Conservation (phyloP, 1,284 basidiomycete genomes). For the Peniophora sp. region DNA sequence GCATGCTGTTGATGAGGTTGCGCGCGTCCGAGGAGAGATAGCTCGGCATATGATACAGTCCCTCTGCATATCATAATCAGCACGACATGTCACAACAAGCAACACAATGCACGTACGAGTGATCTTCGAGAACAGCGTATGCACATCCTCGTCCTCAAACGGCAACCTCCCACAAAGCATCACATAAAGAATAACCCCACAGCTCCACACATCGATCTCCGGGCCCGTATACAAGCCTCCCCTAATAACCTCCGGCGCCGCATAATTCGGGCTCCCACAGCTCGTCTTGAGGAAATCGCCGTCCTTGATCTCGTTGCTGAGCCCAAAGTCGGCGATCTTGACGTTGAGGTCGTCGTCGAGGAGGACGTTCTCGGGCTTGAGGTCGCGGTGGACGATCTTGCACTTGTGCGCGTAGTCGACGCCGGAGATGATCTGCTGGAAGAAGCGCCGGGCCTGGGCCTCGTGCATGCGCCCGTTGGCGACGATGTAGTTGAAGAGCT, state of each 20-base stretch:
- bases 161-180: slow-evolving; percentile 90
- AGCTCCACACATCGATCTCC: slow-evolving; percentile 97
- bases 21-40: slow-evolving; percentile 74
- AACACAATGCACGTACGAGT: slow-evolving; percentile 52
- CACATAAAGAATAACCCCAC: slow-evolving; percentile 92
- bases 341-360: slow-evolving; percentile 77
- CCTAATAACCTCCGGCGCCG: slow-evolving; percentile 91
- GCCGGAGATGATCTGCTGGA: slow-evolving; percentile 93
- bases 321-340: slow-evolving; percentile 94
- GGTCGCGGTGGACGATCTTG: slow-evolving; percentile 92
- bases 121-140: slow-evolving; percentile 87
- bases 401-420: slow-evolving; percentile 93
- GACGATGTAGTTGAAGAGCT: slow-evolving; percentile 95
- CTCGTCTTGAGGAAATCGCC: slow-evolving; percentile 93
- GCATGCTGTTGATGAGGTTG: slow-evolving; percentile 78
- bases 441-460: slow-evolving; percentile 80
- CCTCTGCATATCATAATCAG: slow-evolving; percentile 43
- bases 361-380: slow-evolving; percentile 90
- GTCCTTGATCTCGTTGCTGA: slow-evolving; percentile 91
- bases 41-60: slow-evolving; percentile 75
- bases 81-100: no score
- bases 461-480: slow-evolving; percentile 84
- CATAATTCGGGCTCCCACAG: slow-evolving; percentile 94
- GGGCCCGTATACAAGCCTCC: slow-evolving; percentile 91
- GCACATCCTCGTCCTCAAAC: slow-evolving; percentile 94